A percentile compares a stretch with the other conserved stretches of the same genome.
These are phyloP conservation scores for Linum usitatissimum DNA, from an alignment of 345 rosid genomes.

Conservation along the genomic window DNA sequence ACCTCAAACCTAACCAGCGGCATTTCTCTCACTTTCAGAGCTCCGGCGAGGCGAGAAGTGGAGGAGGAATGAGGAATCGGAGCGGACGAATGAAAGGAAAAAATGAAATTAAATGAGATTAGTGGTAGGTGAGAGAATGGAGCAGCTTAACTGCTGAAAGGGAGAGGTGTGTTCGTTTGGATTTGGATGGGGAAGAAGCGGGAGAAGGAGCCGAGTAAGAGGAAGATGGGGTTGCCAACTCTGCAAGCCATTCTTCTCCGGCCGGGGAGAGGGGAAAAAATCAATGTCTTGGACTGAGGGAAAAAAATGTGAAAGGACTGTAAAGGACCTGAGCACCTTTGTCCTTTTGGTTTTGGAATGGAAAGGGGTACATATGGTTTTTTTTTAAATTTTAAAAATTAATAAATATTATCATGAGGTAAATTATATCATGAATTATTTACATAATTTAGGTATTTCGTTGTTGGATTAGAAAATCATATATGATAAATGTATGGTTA, in stretches of 20 bases:
- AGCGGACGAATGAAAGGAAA: slow-evolving; percentile 3
- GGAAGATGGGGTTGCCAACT: slow-evolving; percentile 53
- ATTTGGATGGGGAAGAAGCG: slow-evolving; percentile 12
- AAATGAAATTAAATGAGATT: neutral
- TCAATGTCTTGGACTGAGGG: neutral
- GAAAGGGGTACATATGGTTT: too few species aligned
- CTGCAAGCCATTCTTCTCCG: slow-evolving; percentile 54
- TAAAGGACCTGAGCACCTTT: neutral
- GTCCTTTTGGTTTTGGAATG: neutral
- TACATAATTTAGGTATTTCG: too few species aligned
- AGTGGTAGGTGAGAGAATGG: slow-evolving; percentile 40
- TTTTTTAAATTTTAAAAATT: too few species aligned
- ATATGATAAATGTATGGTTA: too few species aligned
- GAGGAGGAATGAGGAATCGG: neutral
- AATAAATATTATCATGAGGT: too few species aligned
- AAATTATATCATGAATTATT: too few species aligned
- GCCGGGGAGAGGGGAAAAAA: neutral
- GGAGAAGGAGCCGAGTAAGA: slow-evolving; percentile 1
- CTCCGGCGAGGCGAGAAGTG: neutral
- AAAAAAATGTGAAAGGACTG: too few species aligned
- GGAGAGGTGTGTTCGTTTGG: slow-evolving; percentile 1
- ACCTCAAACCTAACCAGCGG: slow-evolving; percentile 63
- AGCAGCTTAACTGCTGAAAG: slow-evolving; percentile 65
- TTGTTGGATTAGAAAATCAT: too few species aligned
- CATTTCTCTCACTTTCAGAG: slow-evolving; percentile 25